Evolutionary conservation across 1,284 basidiomycete species (phyloP).

Genomic region (Melampsora americana): DNA sequence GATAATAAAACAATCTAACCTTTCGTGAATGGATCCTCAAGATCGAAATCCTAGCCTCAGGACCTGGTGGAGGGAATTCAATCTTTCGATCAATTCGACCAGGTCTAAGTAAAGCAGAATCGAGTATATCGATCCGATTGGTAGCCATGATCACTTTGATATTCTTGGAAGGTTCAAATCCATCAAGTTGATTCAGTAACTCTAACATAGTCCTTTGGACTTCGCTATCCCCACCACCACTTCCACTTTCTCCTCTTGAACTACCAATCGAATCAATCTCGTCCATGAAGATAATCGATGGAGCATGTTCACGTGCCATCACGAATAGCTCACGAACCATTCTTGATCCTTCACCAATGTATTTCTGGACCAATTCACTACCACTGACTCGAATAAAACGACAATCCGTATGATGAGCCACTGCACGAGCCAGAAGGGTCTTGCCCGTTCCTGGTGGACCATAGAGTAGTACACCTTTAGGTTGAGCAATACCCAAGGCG

Average conservation of each 20-base stretch:
- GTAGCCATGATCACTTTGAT: slow-evolving; percentile 99
- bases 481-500: slow-evolving; percentile 91
- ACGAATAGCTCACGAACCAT: slow-evolving; percentile 98
- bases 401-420: slow-evolving; percentile 97
- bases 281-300: slow-evolving; percentile 99
- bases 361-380: slow-evolving; percentile 95
- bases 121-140: slow-evolving; percentile 96
- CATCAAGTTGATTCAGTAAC: slow-evolving; percentile 91
- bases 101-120: slow-evolving; percentile 87
- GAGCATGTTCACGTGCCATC: slow-evolving; percentile 97
- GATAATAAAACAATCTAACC: slow-evolving; percentile 57
- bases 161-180: slow-evolving; percentile 96
- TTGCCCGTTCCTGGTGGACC: slow-evolving; percentile 97
- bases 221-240: slow-evolving; percentile 80
- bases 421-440: slow-evolving; percentile 92
- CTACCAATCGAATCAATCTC: slow-evolving; percentile 98
- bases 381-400: slow-evolving; percentile 96
- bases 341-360: slow-evolving; percentile 92
- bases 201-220: slow-evolving; percentile 98
- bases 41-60: slow-evolving; percentile 93
- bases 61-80: slow-evolving; percentile 97
- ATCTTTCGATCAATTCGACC: slow-evolving; percentile 98
- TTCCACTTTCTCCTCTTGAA: slow-evolving; percentile 80
- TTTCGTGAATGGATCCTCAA: slow-evolving; percentile 95
- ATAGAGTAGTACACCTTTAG: slow-evolving; percentile 93